These are phyloP conservation scores for Rutstroemia sp. DNA, from an alignment of 2,329 filamentous ascomycete species.

Conservation along the genomic window DNA sequence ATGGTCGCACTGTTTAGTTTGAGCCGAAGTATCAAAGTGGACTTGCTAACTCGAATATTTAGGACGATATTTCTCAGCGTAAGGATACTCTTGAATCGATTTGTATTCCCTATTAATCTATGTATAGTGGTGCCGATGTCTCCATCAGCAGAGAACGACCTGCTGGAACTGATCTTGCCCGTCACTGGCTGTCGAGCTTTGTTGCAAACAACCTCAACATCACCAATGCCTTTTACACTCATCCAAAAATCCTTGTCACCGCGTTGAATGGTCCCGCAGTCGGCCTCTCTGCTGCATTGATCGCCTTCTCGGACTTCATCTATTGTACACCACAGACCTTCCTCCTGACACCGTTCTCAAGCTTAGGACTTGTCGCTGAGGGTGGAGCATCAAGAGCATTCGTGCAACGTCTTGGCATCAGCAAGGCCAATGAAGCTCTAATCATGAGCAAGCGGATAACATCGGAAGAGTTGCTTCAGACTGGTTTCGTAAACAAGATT, in stretches of 20 bases:
- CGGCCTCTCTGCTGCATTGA: conserved; percentile 77
- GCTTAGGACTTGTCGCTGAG: conserved; percentile 83
- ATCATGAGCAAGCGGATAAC: conserved; percentile 79
- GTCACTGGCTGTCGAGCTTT: conserved; percentile 61
- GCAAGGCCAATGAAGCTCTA: conserved; percentile 84
- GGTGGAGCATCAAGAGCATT: conserved; percentile 75
- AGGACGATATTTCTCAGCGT: conserved; percentile 78
- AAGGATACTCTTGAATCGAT: conserved; percentile 28
- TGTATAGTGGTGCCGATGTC: conserved; percentile 69
- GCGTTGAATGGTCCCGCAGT: conserved; percentile 90
- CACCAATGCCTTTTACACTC: conserved; percentile 83
- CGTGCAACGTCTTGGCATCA: conserved; percentile 69
- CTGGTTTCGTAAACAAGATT: conserved; percentile 82
- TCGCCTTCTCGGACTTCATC: conserved; percentile 84
- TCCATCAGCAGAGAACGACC: conserved; percentile 42
- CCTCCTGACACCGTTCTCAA: conserved; percentile 85
- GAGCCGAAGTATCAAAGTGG: no score
- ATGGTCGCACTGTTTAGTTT: no score
- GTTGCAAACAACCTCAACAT: conserved; percentile 82
- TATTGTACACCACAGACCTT: conserved; percentile 78
- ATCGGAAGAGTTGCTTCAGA: conserved; percentile 62
- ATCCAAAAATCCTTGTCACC: conserved; percentile 87
- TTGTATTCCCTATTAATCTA: neutral
- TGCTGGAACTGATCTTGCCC: conserved; percentile 34
- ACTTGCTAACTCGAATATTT: conserved; percentile 2